phyloP scores from a whole-genome alignment of 116 monocot genomes.

The Dioscorea cayenensis region DNA sequence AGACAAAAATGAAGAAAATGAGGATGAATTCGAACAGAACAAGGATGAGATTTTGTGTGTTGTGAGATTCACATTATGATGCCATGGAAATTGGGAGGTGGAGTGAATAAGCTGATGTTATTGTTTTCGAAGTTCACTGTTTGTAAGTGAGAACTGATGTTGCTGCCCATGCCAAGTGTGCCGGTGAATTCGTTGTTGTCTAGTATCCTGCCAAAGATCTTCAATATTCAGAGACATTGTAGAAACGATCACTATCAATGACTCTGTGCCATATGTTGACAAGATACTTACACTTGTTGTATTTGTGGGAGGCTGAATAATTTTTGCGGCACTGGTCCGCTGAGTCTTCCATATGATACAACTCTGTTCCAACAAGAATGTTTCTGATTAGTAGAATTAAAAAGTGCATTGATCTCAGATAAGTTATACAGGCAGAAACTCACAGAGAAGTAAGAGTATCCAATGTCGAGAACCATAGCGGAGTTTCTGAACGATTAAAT shows the following conservation, averaged over 20 bases:
- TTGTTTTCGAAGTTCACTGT: constrained; percentile 61
- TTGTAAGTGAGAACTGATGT: constrained; percentile 39
- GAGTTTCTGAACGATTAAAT: constrained; percentile 56
- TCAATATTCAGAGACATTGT: not conserved
- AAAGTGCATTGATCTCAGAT: not conserved
- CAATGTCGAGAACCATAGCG: constrained; percentile 60
- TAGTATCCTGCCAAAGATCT: constrained; percentile 40
- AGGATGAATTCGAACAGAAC: not conserved
- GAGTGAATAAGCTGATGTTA: constrained; percentile 12
- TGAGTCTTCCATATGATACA: constrained; percentile 50
- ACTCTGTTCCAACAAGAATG: constrained; percentile 22
- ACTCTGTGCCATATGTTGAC: not conserved
- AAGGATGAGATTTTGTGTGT: not conserved
- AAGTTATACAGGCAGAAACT: constrained; percentile 17
- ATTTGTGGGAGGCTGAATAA: constrained; percentile 58
- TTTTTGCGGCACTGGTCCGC: constrained; percentile 45
- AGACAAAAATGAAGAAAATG: not conserved
- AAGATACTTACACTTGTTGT: constrained; percentile 71
- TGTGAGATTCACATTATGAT: constrained; percentile 41
- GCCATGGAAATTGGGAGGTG: constrained; percentile 14
- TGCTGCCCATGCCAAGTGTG: constrained; percentile 44
- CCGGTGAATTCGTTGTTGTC: constrained; percentile 61
- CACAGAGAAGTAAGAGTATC: constrained; percentile 54
- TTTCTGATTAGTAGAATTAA: not conserved
- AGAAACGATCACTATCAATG: not conserved